Evolutionary conservation across 1,139 yeast species (phyloP).

Genomic region (Yamadazyma sp.): DNA sequence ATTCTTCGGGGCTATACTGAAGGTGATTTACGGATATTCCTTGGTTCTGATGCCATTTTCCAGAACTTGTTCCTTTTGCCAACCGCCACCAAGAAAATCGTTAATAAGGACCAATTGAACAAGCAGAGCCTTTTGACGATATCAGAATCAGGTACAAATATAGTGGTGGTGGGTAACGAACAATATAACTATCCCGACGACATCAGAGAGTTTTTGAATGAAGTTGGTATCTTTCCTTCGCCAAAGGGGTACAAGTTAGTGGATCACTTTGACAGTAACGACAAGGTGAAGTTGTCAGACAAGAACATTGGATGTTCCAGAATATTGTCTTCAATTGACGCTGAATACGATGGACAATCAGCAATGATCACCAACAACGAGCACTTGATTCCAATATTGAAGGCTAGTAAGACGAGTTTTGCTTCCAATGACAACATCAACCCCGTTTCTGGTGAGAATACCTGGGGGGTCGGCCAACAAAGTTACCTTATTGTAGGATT

Average conservation of each 20-base stretch:
- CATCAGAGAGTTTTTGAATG: slow-evolving; percentile 65
- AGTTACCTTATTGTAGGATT: slow-evolving; percentile 76
- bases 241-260: slow-evolving; percentile 68
- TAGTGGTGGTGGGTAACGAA: slow-evolving; percentile 59
- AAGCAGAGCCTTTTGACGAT: slow-evolving; percentile 45
- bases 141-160: slow-evolving; percentile 72
- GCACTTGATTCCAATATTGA: slow-evolving; percentile 67
- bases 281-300: slow-evolving; percentile 21
- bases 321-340: slow-evolving; percentile 21
- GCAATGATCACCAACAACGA: slow-evolving; percentile 52
- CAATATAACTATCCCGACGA: slow-evolving; percentile 58
- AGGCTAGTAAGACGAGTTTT: slow-evolving; percentile 69
- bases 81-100: slow-evolving; percentile 34
- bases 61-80: slow-evolving; percentile 41
- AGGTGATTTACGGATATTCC: slow-evolving; percentile 25
- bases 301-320: slow-evolving; percentile 24
- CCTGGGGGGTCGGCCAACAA: slow-evolving; percentile 85
- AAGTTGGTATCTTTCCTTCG: slow-evolving; percentile 81
- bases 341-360: slow-evolving; percentile 37
- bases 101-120: slow-evolving; percentile 30
- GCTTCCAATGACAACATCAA: slow-evolving; percentile 42
- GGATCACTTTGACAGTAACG: slow-evolving; percentile 60
- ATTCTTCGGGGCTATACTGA: slow-evolving; percentile 24
- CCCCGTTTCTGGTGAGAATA: slow-evolving; percentile 42
- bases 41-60: slow-evolving; percentile 27